phyloP scores from a whole-genome alignment of 257 asterid genomes.

The Lycium barbarum region DNA sequence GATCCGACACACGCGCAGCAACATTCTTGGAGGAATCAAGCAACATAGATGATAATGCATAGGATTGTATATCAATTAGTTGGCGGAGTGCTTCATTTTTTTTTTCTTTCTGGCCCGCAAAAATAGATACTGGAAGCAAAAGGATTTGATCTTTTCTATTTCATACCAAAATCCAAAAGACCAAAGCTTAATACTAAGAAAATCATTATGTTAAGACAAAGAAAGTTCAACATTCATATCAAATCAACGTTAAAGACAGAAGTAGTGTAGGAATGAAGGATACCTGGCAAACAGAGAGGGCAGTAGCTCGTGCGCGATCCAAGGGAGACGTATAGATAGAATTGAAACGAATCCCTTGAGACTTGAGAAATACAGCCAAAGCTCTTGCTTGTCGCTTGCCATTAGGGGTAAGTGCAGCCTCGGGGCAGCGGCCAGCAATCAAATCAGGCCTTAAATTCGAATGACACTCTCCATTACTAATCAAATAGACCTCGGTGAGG shows the following conservation, averaged over 20 bases:
- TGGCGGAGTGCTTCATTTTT: neutral
- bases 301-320: slow-evolving; percentile 93
- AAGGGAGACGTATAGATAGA: slow-evolving; percentile 81
- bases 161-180: neutral
- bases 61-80: neutral
- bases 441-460: slow-evolving; percentile 94
- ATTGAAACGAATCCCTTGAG: slow-evolving; percentile 77
- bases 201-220: neutral
- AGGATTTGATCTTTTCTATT: neutral
- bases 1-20: neutral
- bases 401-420: slow-evolving; percentile 85
- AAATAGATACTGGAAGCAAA: neutral
- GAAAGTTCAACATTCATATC: neutral
- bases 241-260: neutral
- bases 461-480: slow-evolving; percentile 92
- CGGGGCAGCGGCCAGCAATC: slow-evolving; percentile 88
- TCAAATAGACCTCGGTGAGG: slow-evolving; percentile 73
- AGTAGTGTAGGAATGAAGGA: neutral
- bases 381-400: slow-evolving; percentile 98
- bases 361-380: slow-evolving; percentile 79
- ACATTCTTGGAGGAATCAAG: neutral
- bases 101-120: neutral
- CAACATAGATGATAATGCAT: neutral
- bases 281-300: slow-evolving; percentile 84
- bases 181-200: neutral